A percentile compares a stretch with the other conserved stretches of the same genome.
Evolutionary conservation across 176 grass and related monocot species (phyloP).

Genomic region (Neostapfia colusana): DNA sequence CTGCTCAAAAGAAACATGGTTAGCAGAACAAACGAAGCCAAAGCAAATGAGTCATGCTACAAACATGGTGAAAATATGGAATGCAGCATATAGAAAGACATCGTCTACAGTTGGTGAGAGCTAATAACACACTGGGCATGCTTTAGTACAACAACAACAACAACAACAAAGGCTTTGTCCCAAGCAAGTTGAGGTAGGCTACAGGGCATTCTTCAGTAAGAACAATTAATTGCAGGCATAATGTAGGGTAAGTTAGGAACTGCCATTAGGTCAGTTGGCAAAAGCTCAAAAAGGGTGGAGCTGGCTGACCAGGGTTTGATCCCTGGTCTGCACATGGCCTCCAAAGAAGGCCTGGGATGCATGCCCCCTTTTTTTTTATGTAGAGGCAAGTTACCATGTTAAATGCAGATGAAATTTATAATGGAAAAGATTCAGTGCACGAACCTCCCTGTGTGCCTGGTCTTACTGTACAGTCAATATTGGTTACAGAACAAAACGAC

Average conservation of each 20-base stretch:
- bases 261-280: too few relatives aligned
- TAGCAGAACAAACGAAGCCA: neutral
- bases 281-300: too few relatives aligned
- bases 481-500: too few relatives aligned
- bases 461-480: too few relatives aligned
- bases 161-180: too few relatives aligned
- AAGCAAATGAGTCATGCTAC: constrained; percentile 1
- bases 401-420: neutral
- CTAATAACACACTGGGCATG: neutral
- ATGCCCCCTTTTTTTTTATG: neutral
- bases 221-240: neutral
- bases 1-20: neutral
- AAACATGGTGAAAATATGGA: neutral
- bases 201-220: neutral
- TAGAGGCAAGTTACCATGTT: neutral
- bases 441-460: too few relatives aligned
- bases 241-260: neutral
- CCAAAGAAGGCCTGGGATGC: too few relatives aligned
- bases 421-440: too few relatives aligned
- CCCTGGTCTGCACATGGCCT: too few relatives aligned
- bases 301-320: neutral
- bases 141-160: too few relatives aligned
- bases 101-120: neutral
- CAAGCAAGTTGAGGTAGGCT: too few relatives aligned
- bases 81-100: neutral